These are phyloP conservation scores for Inonotus obliquus DNA, from an alignment of 1,284 basidiomycete genomes.

Conservation along the genomic window DNA sequence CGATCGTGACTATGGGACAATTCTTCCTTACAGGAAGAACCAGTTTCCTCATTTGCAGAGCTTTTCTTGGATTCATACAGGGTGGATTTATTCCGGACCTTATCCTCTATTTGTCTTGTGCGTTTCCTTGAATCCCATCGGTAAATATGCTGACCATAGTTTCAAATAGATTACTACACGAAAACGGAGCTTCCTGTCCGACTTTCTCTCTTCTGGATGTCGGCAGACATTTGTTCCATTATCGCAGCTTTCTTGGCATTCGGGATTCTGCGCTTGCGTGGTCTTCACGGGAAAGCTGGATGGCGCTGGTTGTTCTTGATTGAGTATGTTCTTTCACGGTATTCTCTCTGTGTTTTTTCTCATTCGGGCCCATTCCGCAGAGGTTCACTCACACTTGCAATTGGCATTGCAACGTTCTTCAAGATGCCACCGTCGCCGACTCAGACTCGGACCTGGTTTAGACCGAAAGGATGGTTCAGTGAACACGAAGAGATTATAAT, in stretches of 20 bases:
- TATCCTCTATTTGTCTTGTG: constrained; percentile 62
- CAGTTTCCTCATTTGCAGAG: constrained; percentile 41
- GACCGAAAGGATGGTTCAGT: constrained; percentile 69
- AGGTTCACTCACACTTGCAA: constrained; percentile 45
- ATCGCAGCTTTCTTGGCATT: constrained; percentile 59
- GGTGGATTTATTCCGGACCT: constrained; percentile 64
- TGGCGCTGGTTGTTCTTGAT: constrained; percentile 57
- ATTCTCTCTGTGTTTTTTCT: background rate
- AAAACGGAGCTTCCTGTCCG: constrained; percentile 64
- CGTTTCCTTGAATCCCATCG: constrained; percentile 21
- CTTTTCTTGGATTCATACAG: constrained; percentile 43
- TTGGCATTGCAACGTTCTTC: constrained; percentile 63
- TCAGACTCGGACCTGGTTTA: constrained; percentile 62
- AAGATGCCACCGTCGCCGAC: constrained; percentile 67
- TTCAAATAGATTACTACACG: constrained; percentile 53
- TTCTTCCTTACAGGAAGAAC: constrained; percentile 57
- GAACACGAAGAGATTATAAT: constrained; percentile 50
- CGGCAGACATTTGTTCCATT: constrained; percentile 47
- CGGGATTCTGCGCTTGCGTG: constrained; percentile 59
- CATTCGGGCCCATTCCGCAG: constrained; percentile 22
- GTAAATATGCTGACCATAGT: background rate
- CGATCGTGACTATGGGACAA: constrained; percentile 50
- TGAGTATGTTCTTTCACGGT: constrained; percentile 36
- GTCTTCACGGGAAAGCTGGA: constrained; percentile 49
- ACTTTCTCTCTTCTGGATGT: constrained; percentile 66